Evolutionary conservation across 371 early-diverging fungal genomes (phyloP).

Genomic region (Mortierella sp.): DNA sequence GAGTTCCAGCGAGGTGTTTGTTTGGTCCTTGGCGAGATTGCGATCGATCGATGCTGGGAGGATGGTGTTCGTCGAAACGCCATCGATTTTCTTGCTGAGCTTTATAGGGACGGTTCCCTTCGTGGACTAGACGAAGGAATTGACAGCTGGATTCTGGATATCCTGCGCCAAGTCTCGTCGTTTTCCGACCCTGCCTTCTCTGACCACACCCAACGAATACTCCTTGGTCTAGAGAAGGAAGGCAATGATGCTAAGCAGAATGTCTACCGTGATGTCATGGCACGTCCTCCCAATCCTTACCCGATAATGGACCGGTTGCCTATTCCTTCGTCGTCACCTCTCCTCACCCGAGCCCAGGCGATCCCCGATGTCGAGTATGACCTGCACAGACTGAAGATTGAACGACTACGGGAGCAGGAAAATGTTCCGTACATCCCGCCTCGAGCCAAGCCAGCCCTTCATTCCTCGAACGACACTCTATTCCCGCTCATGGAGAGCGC

Average conservation of each 20-base stretch:
- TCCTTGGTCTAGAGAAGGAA: not conserved
- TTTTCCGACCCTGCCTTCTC: not conserved
- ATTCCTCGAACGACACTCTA: not conserved
- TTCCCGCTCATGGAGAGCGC: too few species aligned
- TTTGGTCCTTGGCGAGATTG: too few species aligned
- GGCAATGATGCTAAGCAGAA: not conserved
- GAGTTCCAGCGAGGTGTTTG: too few species aligned
- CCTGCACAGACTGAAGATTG: not conserved
- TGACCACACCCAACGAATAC: not conserved
- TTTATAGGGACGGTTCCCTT: too few species aligned
- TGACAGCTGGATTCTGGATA: too few species aligned
- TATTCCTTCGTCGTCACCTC: not conserved
- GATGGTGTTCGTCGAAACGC: too few species aligned
- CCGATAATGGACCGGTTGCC: not conserved
- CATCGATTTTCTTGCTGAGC: too few species aligned
- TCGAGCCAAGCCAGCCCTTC: not conserved
- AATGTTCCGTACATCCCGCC: not conserved
- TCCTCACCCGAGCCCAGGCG: constrained; percentile 1
- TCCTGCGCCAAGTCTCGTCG: not conserved
- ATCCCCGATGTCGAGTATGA: not conserved
- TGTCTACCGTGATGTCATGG: not conserved
- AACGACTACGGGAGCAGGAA: not conserved
- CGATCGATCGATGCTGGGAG: too few species aligned
- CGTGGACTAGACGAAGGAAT: too few species aligned
- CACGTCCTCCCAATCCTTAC: not conserved